Evolutionary conservation across 2,329 filamentous ascomycete species (phyloP).

Genomic region (Aspergillus sp.): DNA sequence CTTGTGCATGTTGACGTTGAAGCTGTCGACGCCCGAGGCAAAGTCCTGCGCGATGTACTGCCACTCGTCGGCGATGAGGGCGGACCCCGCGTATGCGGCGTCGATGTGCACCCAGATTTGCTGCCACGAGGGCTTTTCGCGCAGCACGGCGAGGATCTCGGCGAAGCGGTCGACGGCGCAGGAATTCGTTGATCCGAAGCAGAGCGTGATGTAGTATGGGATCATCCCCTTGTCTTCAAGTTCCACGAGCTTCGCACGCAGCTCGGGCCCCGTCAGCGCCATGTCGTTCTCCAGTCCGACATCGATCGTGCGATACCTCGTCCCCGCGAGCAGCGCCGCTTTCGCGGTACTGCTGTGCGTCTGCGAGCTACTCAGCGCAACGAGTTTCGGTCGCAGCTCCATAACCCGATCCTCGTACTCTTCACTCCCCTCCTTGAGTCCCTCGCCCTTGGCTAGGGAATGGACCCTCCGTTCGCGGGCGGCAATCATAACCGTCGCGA

Average conservation of each 20-base stretch:
- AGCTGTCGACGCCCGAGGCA: conserved; percentile 72
- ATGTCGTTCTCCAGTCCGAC: conserved; percentile 67
- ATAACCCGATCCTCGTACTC: conserved; percentile 73
- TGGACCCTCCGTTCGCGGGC: conserved; percentile 79
- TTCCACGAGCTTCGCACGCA: conserved; percentile 66
- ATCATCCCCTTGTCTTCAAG: conserved; percentile 72
- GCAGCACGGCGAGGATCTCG: conserved; percentile 64
- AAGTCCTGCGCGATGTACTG: conserved; percentile 69
- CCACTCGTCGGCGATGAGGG: conserved; percentile 80
- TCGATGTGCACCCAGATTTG: conserved; percentile 91
- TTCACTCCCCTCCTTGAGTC: conserved; percentile 49
- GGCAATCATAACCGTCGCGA: conserved; percentile 84
- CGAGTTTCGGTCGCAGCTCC: conserved; percentile 69
- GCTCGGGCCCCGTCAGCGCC: conserved; percentile 67
- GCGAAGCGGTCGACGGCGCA: conserved; percentile 84
- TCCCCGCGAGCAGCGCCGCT: conserved; percentile 81
- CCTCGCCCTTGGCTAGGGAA: conserved; percentile 59
- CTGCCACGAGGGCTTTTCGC: conserved; percentile 52
- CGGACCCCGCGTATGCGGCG: conserved; percentile 87
- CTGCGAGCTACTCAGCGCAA: conserved; percentile 78
- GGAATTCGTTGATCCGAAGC: conserved; percentile 83
- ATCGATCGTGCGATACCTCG: conserved; percentile 74
- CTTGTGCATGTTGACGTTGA: conserved; percentile 97
- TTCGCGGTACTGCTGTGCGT: conserved; percentile 87
- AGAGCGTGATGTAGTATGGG: conserved; percentile 85